phyloP scores from a whole-genome alignment of 352 stramenopile genomes.

The Phytophthora cajani region DNA sequence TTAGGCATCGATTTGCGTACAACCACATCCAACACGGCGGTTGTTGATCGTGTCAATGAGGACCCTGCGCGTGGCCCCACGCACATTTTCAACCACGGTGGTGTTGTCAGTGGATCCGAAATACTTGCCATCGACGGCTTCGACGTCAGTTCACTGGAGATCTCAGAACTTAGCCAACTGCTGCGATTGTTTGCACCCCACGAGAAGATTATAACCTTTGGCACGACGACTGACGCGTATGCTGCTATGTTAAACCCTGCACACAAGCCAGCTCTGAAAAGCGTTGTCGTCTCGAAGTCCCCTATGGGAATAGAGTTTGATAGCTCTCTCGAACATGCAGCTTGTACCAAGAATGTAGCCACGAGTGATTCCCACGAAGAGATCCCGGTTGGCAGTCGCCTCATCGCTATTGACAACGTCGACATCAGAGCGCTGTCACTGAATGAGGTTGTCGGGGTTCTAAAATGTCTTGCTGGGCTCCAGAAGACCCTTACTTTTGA shows the following conservation, averaged over 20 bases:
- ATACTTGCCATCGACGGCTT: constrained; percentile 63
- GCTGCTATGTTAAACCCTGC: constrained; percentile 36
- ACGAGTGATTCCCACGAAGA: constrained; percentile 22
- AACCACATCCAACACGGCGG: constrained; percentile 45
- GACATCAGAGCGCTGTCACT: constrained; percentile 50
- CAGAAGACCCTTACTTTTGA: constrained; percentile 51
- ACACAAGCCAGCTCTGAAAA: constrained; percentile 14
- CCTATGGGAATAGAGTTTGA: constrained; percentile 47
- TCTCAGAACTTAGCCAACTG: constrained; percentile 45
- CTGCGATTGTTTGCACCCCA: constrained; percentile 45
- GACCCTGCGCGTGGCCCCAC: constrained; percentile 42
- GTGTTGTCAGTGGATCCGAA: constrained; percentile 55
- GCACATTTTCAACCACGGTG: constrained; percentile 48
- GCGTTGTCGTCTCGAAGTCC: constrained; percentile 29
- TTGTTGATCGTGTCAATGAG: constrained; percentile 53
- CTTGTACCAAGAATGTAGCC: constrained; percentile 6
- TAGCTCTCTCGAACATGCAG: constrained; percentile 21
- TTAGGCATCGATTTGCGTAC: constrained; percentile 65
- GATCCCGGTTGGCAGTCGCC: constrained; percentile 48
- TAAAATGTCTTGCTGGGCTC: constrained; percentile 37
- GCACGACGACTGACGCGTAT: constrained; percentile 46
- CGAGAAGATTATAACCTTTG: constrained; percentile 71
- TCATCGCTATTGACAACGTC: constrained; percentile 56
- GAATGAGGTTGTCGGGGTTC: constrained; percentile 39
- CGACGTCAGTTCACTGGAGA: constrained; percentile 41